Evolutionary conservation across 75 land plant species (phyloP).

Genomic region (Cupressus sempervirens): DNA sequence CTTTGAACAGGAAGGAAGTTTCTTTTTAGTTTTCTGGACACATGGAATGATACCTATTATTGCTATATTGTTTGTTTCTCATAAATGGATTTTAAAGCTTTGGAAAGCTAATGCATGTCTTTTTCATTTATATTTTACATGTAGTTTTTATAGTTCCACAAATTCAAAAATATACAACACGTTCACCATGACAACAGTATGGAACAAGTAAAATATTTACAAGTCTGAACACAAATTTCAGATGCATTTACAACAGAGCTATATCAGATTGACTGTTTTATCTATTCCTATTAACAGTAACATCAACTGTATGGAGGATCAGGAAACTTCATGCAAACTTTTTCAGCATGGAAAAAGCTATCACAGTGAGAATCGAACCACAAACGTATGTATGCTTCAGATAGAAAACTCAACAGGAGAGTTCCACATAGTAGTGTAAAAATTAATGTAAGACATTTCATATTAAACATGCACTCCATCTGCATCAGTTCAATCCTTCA

Average conservation of each 20-base stretch:
- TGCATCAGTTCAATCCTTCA: neutral
- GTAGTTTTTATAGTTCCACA: neutral
- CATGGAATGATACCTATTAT: neutral
- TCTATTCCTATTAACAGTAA: neutral
- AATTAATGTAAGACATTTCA: neutral
- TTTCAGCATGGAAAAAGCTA: neutral
- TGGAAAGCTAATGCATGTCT: neutral
- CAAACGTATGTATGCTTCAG: neutral
- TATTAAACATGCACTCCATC: neutral
- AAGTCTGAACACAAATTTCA: neutral
- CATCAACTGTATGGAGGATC: neutral
- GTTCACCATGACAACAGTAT: neutral
- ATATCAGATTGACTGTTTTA: neutral
- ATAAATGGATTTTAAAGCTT: neutral
- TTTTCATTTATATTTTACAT: neutral
- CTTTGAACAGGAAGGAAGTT: neutral
- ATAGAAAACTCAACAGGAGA: neutral
- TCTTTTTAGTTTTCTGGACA: neutral
- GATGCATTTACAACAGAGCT: neutral
- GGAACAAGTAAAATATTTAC: no score
- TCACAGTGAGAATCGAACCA: neutral
- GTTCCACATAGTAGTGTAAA: neutral
- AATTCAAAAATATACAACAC: no score
- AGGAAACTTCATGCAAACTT: neutral
- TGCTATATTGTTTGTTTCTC: neutral